Evolutionary conservation across 768 basidiomycete genomes (phyloP).

Genomic region (Nidularia sp.): DNA sequence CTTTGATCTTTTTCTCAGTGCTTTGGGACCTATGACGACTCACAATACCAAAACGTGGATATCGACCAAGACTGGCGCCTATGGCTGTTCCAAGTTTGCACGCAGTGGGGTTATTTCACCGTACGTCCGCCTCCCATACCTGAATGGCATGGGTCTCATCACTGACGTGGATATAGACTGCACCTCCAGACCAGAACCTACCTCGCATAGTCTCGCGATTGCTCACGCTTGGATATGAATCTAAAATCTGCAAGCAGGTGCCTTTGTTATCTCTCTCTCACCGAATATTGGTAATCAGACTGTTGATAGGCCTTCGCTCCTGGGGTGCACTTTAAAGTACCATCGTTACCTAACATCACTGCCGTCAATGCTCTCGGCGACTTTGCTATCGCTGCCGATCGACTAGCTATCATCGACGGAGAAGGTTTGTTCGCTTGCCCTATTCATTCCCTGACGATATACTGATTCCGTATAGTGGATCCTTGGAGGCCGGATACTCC

Average conservation of each 20-base stretch:
- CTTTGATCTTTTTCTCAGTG: constrained; percentile 44
- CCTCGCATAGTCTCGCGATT: constrained; percentile 79
- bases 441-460: neutral
- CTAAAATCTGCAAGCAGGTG: constrained; percentile 32
- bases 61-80: constrained; percentile 77
- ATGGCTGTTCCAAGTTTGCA: constrained; percentile 92
- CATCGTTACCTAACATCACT: constrained; percentile 71
- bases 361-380: constrained; percentile 83
- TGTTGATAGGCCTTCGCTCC: constrained; percentile 63
- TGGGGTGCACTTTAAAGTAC: constrained; percentile 72
- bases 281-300: neutral
- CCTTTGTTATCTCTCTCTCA: neutral
- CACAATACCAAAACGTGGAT: constrained; percentile 55
- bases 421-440: constrained; percentile 42
- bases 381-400: constrained; percentile 75
- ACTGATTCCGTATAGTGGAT: constrained; percentile 48
- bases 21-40: constrained; percentile 79
- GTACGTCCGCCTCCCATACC: constrained; percentile 30
- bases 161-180: constrained; percentile 39
- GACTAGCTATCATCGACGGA: constrained; percentile 85
- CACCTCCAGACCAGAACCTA: constrained; percentile 63
- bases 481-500: constrained; percentile 90
- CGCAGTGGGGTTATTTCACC: constrained; percentile 93
- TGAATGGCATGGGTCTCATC: neutral
- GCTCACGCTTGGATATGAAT: constrained; percentile 43